Percentiles rank a stretch among this genome's conserved stretches.
These are phyloP conservation scores for Dactylellina haptotyla DNA, from an alignment of 2,329 filamentous ascomycete species.

Conservation along the genomic window DNA sequence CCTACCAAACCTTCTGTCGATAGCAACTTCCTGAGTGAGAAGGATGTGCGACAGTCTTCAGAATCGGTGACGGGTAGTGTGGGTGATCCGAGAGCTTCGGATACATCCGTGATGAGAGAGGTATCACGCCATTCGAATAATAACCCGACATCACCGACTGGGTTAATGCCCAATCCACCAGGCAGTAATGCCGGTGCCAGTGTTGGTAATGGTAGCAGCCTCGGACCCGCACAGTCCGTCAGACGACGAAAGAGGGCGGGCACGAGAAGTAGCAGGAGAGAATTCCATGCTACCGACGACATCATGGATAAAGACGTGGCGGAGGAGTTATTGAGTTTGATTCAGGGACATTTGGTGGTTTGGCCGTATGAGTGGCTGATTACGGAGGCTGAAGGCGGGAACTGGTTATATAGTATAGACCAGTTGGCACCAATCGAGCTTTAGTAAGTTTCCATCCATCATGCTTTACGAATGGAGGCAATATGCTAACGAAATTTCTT, in stretches of 20 bases:
- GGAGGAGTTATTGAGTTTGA: slow-evolving; percentile 80
- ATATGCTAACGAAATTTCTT: slow-evolving; percentile 17
- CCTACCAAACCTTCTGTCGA: slow-evolving; percentile 1
- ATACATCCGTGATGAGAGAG: slow-evolving; percentile 17
- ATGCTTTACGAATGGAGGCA: background rate
- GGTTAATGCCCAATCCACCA: slow-evolving; percentile 16
- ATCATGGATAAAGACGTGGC: slow-evolving; percentile 79
- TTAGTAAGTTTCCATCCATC: slow-evolving; percentile 73
- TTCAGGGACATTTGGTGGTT: slow-evolving; percentile 87
- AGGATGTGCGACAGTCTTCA: slow-evolving; percentile 20
- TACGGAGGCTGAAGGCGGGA: slow-evolving; percentile 88
- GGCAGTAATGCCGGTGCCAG: slow-evolving; percentile 33
- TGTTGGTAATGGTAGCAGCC: slow-evolving; percentile 48
- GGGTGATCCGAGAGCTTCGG: slow-evolving; percentile 31
- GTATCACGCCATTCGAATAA: slow-evolving; percentile 13
- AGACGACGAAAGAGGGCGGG: slow-evolving; percentile 74
- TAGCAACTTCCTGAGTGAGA: slow-evolving; percentile 19
- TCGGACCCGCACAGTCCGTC: slow-evolving; percentile 31
- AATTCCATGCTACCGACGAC: slow-evolving; percentile 75
- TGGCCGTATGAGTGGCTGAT: slow-evolving; percentile 97
- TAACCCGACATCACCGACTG: background rate
- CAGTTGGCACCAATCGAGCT: slow-evolving; percentile 96
- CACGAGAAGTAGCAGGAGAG: slow-evolving; percentile 74
- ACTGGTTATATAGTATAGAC: slow-evolving; percentile 97
- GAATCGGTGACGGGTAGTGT: slow-evolving; percentile 7